Percentiles rank a stretch among this genome's conserved stretches.
phyloP scores from a whole-genome alignment of 2,329 filamentous ascomycete genomes.

The Aspergillus sp. region DNA sequence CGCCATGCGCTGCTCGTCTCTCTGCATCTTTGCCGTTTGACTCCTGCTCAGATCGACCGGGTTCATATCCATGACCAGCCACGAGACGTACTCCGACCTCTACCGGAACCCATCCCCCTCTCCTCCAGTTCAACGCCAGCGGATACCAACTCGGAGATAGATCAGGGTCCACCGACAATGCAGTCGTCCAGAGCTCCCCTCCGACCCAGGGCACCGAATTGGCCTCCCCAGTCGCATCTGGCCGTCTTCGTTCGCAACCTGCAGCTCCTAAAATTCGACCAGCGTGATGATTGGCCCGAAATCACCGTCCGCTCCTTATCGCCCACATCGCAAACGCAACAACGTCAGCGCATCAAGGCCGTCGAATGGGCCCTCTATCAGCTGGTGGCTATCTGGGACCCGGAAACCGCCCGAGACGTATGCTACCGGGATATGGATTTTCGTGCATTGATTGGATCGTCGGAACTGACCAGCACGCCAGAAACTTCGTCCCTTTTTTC shows the following conservation, averaged over 20 bases:
- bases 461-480: slow-evolving; percentile 35
- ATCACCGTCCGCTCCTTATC: slow-evolving; percentile 71
- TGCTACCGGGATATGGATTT: not conserved
- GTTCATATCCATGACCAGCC: not conserved
- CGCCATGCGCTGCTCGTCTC: slow-evolving; percentile 3
- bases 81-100: not conserved
- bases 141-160: not conserved
- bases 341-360: slow-evolving; percentile 77
- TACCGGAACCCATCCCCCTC: not conserved
- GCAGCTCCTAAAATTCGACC: slow-evolving; percentile 76
- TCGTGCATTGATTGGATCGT: not conserved
- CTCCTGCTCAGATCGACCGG: not conserved
- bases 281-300: slow-evolving; percentile 73
- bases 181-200: slow-evolving; percentile 30
- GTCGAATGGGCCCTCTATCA: slow-evolving; percentile 92
- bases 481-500: slow-evolving; percentile 90
- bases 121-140: not conserved
- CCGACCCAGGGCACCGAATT: slow-evolving; percentile 34
- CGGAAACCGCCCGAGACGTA: slow-evolving; percentile 71
- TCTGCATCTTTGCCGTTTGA: not conserved
- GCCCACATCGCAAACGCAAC: slow-evolving; percentile 70
- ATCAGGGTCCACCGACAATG: slow-evolving; percentile 24
- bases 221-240: slow-evolving; percentile 52
- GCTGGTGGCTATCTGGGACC: slow-evolving; percentile 81
- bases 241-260: slow-evolving; percentile 78